phyloP scores from a whole-genome alignment of 345 rosid genomes.

The Citrus medica region DNA sequence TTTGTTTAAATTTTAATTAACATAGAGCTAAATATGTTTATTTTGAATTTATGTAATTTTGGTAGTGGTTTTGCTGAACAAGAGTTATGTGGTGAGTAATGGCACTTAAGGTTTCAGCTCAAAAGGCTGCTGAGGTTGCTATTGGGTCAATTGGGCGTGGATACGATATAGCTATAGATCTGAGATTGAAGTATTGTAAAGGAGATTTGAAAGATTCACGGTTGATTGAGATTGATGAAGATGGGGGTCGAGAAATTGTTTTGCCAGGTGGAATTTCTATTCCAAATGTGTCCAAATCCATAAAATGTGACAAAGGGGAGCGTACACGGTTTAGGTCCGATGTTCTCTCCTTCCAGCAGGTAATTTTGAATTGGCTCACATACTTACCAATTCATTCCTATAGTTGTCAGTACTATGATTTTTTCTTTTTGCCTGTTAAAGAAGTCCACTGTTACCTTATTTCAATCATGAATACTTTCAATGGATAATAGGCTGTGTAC shows the following conservation, averaged over 20 bases:
- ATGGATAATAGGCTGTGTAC: background rate
- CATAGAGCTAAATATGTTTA: background rate
- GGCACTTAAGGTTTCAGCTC: conserved; percentile 71
- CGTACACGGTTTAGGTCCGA: conserved; percentile 81
- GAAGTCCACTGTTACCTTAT: background rate
- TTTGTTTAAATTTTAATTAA: background rate
- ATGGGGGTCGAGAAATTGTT: conserved; percentile 51
- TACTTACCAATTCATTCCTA: background rate
- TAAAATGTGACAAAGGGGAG: conserved; percentile 95
- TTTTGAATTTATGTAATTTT: conserved; percentile 16
- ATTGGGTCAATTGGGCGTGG: conserved; percentile 85
- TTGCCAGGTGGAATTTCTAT: conserved; percentile 85
- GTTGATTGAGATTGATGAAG: conserved; percentile 70
- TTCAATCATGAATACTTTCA: background rate
- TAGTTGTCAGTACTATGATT: background rate
- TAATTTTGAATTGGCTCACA: conserved; percentile 12
- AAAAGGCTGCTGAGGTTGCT: conserved; percentile 85
- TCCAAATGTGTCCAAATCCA: conserved; percentile 70
- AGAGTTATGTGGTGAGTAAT: conserved; percentile 45
- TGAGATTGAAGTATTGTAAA: conserved; percentile 77
- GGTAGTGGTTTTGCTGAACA: conserved; percentile 12
- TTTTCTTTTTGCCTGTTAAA: background rate
- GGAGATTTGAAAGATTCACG: conserved; percentile 49
- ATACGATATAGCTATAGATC: conserved; percentile 71
- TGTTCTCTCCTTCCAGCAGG: conserved; percentile 90